phyloP scores from a whole-genome alignment of 371 early-diverging fungal species.

The Rhizopus delemar region DNA sequence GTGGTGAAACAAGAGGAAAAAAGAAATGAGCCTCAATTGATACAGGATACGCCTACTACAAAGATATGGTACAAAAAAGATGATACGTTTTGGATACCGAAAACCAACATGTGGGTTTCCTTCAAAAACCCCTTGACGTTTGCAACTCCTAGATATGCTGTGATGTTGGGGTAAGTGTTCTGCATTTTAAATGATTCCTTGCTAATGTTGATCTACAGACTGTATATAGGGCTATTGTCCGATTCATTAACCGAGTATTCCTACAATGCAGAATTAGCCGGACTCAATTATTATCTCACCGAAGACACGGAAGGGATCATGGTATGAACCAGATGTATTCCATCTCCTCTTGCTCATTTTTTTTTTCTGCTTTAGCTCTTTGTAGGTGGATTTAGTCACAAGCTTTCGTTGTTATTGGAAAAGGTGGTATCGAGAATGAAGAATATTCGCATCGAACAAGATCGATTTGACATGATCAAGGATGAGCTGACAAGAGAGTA shows the following conservation, averaged over 20 bases:
- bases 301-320: conserved; percentile 60
- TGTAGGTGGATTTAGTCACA: conserved; percentile 85
- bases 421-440: conserved; percentile 74
- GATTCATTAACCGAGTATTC: conserved; percentile 80
- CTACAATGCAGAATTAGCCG: conserved; percentile 88
- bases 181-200: not conserved
- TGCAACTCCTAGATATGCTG: conserved; percentile 55
- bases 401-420: conserved; percentile 67
- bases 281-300: conserved; percentile 72
- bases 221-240: conserved; percentile 72
- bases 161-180: conserved; percentile 34
- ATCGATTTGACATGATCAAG: conserved; percentile 76
- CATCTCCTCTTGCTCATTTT: too few relatives aligned
- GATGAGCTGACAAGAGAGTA: conserved; percentile 65
- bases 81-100: conserved; percentile 84
- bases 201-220: conserved; percentile 15
- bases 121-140: conserved; percentile 59
- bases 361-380: conserved; percentile 33
- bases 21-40: conserved; percentile 52
- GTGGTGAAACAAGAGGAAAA: conserved; percentile 42
- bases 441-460: conserved; percentile 54
- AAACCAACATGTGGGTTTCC: conserved; percentile 57
- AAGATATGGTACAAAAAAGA: conserved; percentile 93
- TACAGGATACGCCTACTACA: conserved; percentile 63
- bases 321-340: not conserved